phyloP scores from a whole-genome alignment of 805 yeast genomes.

The Metschnikowia gruessii region DNA sequence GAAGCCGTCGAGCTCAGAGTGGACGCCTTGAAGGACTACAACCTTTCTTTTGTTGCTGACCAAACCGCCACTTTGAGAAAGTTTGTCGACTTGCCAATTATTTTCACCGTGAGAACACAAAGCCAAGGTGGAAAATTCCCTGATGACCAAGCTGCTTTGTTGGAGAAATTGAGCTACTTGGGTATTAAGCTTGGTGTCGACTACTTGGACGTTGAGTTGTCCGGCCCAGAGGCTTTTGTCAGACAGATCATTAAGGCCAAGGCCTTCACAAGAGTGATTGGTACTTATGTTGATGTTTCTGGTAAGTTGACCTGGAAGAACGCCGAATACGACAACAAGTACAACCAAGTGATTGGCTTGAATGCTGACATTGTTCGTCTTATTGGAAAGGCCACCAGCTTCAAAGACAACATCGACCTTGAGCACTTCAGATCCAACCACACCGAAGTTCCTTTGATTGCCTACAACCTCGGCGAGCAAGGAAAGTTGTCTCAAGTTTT shows the following conservation, averaged over 20 bases:
- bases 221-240: conserved; percentile 56
- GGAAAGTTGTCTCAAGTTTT: conserved; percentile 81
- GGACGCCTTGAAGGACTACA: conserved; percentile 57
- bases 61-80: conserved; percentile 71
- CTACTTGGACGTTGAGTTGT: conserved; percentile 75
- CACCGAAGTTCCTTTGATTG: conserved; percentile 63
- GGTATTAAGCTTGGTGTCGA: conserved; percentile 80
- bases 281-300: conserved; percentile 74
- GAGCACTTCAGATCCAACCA: conserved; percentile 67
- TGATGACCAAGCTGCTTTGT: conserved; percentile 47
- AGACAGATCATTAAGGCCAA: conserved; percentile 50
- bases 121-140: conserved; percentile 84
- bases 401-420: conserved; percentile 66
- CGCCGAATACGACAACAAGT: conserved; percentile 72
- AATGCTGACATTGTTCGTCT: conserved; percentile 77
- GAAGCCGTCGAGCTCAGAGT: conserved; percentile 83
- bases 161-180: conserved; percentile 50
- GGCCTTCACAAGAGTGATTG: conserved; percentile 69
- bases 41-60: conserved; percentile 58
- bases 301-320: conserved; percentile 64
- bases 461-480: conserved; percentile 71
- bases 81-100: conserved; percentile 65
- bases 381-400: conserved; percentile 68
- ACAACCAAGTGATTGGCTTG: conserved; percentile 59
- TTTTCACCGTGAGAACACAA: conserved; percentile 74